These are phyloP conservation scores for Wickerhamomyces xylosicus DNA, from an alignment of 805 yeast genomes.

Conservation along the genomic window DNA sequence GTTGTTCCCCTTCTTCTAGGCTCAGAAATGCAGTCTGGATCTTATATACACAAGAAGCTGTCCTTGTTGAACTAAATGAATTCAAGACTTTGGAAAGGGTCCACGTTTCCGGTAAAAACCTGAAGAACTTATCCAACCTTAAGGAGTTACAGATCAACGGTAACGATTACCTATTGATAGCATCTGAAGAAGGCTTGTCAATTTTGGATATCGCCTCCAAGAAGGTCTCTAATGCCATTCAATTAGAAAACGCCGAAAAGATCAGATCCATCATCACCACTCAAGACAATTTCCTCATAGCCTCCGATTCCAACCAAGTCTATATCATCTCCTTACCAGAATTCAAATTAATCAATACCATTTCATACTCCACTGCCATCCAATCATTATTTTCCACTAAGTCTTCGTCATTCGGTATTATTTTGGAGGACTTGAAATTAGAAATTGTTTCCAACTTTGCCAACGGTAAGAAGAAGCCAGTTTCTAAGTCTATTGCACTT, in stretches of 20 bases:
- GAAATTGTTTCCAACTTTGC: not conserved
- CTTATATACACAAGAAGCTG: conserved; percentile 15
- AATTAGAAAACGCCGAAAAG: not conserved
- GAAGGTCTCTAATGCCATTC: not conserved
- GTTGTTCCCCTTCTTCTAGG: conserved; percentile 15
- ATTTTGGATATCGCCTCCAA: not conserved
- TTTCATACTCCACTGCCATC: not conserved
- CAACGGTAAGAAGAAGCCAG: not conserved
- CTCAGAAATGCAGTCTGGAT: conserved; percentile 19
- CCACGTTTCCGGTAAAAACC: not conserved
- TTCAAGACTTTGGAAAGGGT: conserved; percentile 6
- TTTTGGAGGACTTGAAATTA: not conserved
- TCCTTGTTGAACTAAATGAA: conserved; percentile 9
- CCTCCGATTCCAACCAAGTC: not conserved
- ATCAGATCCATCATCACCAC: not conserved
- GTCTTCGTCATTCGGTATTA: not conserved
- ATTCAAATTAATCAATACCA: not conserved
- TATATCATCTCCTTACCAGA: not conserved
- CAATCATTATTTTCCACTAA: not conserved
- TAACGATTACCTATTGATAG: not conserved
- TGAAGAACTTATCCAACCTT: not conserved
- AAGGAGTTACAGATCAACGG: not conserved
- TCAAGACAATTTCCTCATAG: not conserved
- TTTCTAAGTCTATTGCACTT: not conserved
- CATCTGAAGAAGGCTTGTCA: not conserved